Percentiles rank a stretch among this genome's conserved stretches.
phyloP scores from a whole-genome alignment of 768 basidiomycete species.

The Rhizopogon vesiculosus region DNA sequence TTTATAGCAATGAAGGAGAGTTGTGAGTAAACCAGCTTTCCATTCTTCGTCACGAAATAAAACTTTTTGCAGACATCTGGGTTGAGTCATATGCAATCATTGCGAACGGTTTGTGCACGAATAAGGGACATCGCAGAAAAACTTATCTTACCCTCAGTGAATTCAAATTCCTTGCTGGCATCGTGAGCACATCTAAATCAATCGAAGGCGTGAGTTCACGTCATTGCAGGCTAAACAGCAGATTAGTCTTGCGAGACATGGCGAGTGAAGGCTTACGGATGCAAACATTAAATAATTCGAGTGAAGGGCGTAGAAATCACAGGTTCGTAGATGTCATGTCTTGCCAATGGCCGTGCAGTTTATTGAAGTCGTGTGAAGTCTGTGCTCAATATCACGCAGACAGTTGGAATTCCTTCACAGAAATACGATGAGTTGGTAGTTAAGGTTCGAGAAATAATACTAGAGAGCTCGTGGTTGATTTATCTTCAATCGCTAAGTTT shows the following conservation, averaged over 20 bases:
- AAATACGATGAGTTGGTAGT: not conserved
- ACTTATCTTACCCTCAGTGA: not conserved
- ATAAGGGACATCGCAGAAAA: not conserved
- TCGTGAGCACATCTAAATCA: not conserved
- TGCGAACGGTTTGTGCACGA: not conserved
- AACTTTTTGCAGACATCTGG: not conserved
- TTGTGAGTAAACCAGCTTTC: not conserved
- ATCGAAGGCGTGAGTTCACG: not conserved
- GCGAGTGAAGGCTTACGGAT: not conserved
- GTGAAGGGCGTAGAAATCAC: not conserved
- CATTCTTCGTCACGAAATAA: not conserved
- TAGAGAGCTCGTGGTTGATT: too few species aligned
- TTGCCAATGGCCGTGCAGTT: too few species aligned
- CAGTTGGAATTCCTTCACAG: not conserved
- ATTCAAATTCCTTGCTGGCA: not conserved
- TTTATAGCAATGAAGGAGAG: conserved; percentile 1
- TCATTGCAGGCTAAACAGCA: not conserved
- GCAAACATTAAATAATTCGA: not conserved
- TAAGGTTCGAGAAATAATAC: not conserved
- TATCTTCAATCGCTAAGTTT: too few species aligned
- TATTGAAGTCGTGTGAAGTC: not conserved
- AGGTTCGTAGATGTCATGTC: not conserved
- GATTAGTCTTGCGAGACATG: not conserved
- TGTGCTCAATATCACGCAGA: not conserved
- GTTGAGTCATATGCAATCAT: not conserved